phyloP scores from a whole-genome alignment of 192 early-diverging fungal genomes.

The Coemansia interrupta region DNA sequence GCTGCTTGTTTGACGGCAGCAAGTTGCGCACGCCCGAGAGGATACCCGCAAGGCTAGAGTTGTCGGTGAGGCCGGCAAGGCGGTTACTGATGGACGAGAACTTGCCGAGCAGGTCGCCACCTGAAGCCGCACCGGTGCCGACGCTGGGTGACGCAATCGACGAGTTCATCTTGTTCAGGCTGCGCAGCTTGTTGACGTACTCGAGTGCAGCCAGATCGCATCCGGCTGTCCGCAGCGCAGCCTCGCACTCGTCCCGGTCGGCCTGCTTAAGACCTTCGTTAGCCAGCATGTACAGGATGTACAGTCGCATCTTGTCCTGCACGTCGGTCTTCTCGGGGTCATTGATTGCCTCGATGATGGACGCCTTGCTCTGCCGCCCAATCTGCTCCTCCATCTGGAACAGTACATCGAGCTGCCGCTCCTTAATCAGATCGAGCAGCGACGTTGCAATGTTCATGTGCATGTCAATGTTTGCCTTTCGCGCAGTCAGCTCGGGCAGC shows the following conservation, averaged over 20 bases:
- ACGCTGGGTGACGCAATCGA: slow-evolving; percentile 21
- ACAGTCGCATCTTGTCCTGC: slow-evolving; percentile 87
- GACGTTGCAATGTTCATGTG: slow-evolving; percentile 97
- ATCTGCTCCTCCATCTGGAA: slow-evolving; percentile 93
- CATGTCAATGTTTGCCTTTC: slow-evolving; percentile 93
- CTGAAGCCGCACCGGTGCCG: slow-evolving; percentile 8
- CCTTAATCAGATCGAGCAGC: slow-evolving; percentile 83
- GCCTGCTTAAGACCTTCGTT: slow-evolving; percentile 68
- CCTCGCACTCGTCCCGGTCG: slow-evolving; percentile 82
- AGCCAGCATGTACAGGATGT: slow-evolving; percentile 83
- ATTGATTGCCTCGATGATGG: slow-evolving; percentile 76
- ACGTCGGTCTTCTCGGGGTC: slow-evolving; percentile 77
- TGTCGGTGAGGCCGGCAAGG: slow-evolving; percentile 70
- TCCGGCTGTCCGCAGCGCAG: slow-evolving; percentile 69
- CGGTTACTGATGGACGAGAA: slow-evolving; percentile 68
- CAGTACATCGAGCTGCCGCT: slow-evolving; percentile 88
- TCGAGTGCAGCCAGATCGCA: slow-evolving; percentile 70
- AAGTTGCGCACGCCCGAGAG: slow-evolving; percentile 92
- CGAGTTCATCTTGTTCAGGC: slow-evolving; percentile 39
- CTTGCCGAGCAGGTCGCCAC: slow-evolving; percentile 51
- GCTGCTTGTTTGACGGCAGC: slow-evolving; percentile 83
- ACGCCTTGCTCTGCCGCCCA: slow-evolving; percentile 68
- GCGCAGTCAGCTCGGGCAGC: slow-evolving; percentile 91
- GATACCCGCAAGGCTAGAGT: slow-evolving; percentile 68
- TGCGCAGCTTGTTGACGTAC: slow-evolving; percentile 73